Conservation (phyloP, 768 basidiomycete genomes). For the Serendipita sp. region DNA sequence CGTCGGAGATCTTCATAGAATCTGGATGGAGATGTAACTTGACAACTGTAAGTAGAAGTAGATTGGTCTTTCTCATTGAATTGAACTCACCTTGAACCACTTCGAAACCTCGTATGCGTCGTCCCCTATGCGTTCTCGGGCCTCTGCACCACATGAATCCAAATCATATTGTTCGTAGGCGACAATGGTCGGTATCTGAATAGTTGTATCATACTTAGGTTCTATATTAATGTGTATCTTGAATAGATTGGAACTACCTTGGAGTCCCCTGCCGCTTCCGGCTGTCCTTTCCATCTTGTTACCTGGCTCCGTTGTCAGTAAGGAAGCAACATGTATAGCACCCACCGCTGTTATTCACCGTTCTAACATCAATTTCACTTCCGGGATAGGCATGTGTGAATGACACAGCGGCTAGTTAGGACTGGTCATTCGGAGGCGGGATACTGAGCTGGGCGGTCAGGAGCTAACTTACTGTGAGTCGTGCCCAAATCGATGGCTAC, state of each 20-base stretch:
- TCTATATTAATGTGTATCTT: not conserved
- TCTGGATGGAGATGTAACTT: conserved; percentile 7
- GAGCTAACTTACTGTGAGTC: not conserved
- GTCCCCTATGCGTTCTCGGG: not conserved
- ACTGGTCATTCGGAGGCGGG: not conserved
- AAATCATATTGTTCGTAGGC: not conserved
- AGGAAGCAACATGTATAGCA: not conserved
- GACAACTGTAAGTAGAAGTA: not conserved
- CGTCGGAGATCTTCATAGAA: conserved; percentile 1
- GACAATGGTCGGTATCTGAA: conserved; percentile 1
- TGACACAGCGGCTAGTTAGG: not conserved
- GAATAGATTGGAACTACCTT: not conserved
- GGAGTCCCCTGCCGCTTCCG: not conserved
- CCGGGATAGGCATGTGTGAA: not conserved
- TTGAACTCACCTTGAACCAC: conserved; percentile 6
- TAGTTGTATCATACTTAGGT: not conserved
- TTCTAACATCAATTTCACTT: not conserved
- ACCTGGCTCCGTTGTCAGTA: not conserved
- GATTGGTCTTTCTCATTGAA: not conserved
- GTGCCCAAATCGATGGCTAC: not conserved
- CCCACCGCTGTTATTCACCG: not conserved
- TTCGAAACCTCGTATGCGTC: not conserved
- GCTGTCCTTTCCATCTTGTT: conserved; percentile 4
- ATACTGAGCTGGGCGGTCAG: not conserved
- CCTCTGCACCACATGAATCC: conserved; percentile 1